Percentiles rank a stretch among this genome's conserved stretches.
Evolutionary conservation across 2,329 filamentous ascomycete species (phyloP).

Genomic region (Claviceps humidiphila): DNA sequence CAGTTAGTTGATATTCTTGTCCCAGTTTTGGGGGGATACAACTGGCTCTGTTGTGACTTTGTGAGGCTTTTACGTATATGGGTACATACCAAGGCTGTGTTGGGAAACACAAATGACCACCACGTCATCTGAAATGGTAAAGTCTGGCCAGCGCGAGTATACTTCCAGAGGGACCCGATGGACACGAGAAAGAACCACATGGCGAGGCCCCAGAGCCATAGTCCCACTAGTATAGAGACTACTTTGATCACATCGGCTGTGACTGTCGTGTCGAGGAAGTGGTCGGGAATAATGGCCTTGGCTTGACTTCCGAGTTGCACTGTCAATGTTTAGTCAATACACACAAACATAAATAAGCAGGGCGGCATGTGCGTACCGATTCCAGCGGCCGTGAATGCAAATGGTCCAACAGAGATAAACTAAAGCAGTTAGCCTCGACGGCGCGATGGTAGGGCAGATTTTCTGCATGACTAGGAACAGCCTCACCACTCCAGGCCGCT

Average conservation of each 20-base stretch:
- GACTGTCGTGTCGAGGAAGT: conserved; percentile 28
- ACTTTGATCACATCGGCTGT: conserved; percentile 32
- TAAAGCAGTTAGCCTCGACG: conserved; percentile 9
- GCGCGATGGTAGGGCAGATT: background rate
- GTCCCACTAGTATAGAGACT: conserved; percentile 45
- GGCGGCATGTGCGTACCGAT: conserved; percentile 11
- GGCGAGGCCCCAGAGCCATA: conserved; percentile 77
- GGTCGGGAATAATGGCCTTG: conserved; percentile 26
- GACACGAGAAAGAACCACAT: conserved; percentile 76
- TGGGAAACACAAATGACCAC: conserved; percentile 74
- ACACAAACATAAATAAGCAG: background rate
- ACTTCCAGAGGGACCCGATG: conserved; percentile 61
- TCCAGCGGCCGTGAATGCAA: conserved; percentile 41
- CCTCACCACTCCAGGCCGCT: conserved; percentile 58
- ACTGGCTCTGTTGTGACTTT: no score
- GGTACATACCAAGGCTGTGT: conserved; percentile 49
- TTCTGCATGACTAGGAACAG: background rate
- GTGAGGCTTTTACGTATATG: background rate
- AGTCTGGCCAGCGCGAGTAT: conserved; percentile 39
- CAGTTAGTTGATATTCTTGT: background rate
- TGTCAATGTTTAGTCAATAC: background rate
- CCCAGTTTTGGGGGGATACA: no score
- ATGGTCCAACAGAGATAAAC: conserved; percentile 73
- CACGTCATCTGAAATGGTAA: conserved; percentile 76
- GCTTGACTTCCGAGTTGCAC: conserved; percentile 33